Evolutionary conservation across 2,329 filamentous ascomycete genomes (phyloP).

Genomic region (Sclerotinia spermophila): DNA sequence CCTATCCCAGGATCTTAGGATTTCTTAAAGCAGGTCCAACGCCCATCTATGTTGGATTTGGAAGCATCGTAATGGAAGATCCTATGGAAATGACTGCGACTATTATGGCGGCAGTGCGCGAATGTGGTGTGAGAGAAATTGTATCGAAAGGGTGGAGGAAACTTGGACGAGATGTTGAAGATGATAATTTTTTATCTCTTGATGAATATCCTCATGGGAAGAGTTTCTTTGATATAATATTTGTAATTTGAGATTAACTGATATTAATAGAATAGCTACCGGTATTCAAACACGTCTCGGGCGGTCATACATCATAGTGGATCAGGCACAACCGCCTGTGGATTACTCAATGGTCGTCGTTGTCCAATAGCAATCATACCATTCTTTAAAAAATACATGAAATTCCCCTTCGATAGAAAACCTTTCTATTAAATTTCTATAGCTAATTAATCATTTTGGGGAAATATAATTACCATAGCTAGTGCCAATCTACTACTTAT

Average conservation of each 20-base stretch:
- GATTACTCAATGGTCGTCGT: conserved; percentile 64
- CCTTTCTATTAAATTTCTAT: neutral
- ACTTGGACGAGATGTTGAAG: conserved; percentile 52
- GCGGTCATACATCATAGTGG: conserved; percentile 12
- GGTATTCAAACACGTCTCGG: conserved; percentile 59
- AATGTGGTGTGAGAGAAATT: conserved; percentile 63
- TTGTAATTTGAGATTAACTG: too few relatives aligned
- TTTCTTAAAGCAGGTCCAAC: conserved; percentile 55
- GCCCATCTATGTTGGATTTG: conserved; percentile 73
- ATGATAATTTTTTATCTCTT: conserved; percentile 65
- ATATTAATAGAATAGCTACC: conserved; percentile 56
- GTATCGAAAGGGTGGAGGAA: conserved; percentile 75
- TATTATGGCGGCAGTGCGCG: conserved; percentile 64
- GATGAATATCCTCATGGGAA: conserved; percentile 65
- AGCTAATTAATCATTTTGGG: conserved; percentile 73
- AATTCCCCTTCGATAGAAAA: neutral
- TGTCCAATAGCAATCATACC: conserved; percentile 63
- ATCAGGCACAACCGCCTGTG: conserved; percentile 57
- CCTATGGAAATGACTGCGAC: conserved; percentile 63
- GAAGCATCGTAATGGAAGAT: conserved; percentile 71
- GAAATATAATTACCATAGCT: conserved; percentile 60
- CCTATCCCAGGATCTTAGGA: conserved; percentile 38
- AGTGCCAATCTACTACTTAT: conserved; percentile 64
- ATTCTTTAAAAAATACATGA: conserved; percentile 62
- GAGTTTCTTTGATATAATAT: too few relatives aligned